These are phyloP conservation scores for Orbilia javanica DNA, from an alignment of 2,329 filamentous ascomycete genomes.

Conservation along the genomic window DNA sequence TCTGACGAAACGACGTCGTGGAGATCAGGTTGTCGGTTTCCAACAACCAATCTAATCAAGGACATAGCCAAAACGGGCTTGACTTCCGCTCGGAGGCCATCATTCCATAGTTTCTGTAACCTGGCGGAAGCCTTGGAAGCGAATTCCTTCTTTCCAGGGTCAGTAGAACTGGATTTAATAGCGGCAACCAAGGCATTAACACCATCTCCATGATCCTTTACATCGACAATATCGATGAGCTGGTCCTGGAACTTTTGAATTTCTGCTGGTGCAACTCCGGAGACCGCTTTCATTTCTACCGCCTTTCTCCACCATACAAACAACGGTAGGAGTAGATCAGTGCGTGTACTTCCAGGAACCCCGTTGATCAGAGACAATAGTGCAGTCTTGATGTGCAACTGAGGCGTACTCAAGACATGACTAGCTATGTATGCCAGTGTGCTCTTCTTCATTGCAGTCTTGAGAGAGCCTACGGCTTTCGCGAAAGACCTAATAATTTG, in stretches of 20 bases:
- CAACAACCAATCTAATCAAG: conserved; percentile 50
- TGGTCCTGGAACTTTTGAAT: conserved; percentile 69
- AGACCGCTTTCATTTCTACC: conserved; percentile 68
- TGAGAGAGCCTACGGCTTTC: conserved; percentile 73
- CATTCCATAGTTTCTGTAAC: conserved; percentile 43
- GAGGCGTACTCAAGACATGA: conserved; percentile 77
- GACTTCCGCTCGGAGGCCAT: conserved; percentile 44
- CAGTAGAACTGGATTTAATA: conserved; percentile 39
- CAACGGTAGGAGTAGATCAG: conserved; percentile 80
- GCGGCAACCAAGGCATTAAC: conserved; percentile 68
- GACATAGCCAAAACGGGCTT: conserved; percentile 59
- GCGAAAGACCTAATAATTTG: conserved; percentile 77
- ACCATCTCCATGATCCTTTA: conserved; percentile 71
- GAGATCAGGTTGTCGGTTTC: conserved; percentile 60
- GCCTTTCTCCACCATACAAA: conserved; percentile 77
- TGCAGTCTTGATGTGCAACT: conserved; percentile 76
- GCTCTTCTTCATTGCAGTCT: conserved; percentile 64
- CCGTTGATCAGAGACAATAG: conserved; percentile 80
- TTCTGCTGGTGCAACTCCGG: conserved; percentile 67
- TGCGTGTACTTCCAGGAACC: conserved; percentile 79
- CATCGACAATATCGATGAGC: conserved; percentile 70
- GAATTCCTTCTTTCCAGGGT: conserved; percentile 29
- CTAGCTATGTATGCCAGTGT: conserved; percentile 79
- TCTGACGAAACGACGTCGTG: conserved; percentile 68
- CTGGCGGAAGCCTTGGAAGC: conserved; percentile 59